These are phyloP conservation scores for Umbelopsis isabellina DNA, from an alignment of 192 early-diverging fungal genomes.

Conservation along the genomic window DNA sequence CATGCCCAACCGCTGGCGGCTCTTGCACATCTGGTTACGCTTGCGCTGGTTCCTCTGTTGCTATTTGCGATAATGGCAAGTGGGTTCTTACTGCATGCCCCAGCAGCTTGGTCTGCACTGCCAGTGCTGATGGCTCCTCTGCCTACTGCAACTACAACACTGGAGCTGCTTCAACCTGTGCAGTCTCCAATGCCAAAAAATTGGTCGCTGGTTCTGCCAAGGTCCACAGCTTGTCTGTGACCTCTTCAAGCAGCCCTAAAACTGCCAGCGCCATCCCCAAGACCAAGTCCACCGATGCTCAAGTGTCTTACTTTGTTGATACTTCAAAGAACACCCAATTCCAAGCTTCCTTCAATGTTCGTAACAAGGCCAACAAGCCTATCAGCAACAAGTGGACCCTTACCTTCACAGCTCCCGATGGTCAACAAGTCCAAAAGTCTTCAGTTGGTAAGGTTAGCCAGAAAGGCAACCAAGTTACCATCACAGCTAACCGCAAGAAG, in stretches of 20 bases:
- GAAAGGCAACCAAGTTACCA: neutral
- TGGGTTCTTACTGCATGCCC: conserved; percentile 49
- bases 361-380: neutral
- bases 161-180: conserved; percentile 31
- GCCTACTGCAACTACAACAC: conserved; percentile 36
- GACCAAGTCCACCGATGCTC: conserved; percentile 2
- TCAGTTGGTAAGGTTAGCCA: neutral
- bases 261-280: neutral
- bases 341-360: conserved; percentile 12
- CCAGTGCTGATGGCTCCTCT: conserved; percentile 47
- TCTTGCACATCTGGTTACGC: conserved; percentile 42
- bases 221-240: neutral
- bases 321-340: conserved; percentile 2
- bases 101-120: conserved; percentile 45
- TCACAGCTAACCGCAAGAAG: conserved; percentile 14
- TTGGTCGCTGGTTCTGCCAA: neutral
- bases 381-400: conserved; percentile 6
- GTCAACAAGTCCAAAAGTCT: conserved; percentile 10
- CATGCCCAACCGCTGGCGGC: conserved; percentile 44
- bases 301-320: conserved; percentile 15
- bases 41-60: conserved; percentile 48
- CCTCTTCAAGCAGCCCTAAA: neutral
- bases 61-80: conserved; percentile 46
- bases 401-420: neutral
- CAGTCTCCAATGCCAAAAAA: neutral